phyloP scores from a whole-genome alignment of 257 asterid genomes.

The Nicotiana tomentosiformis region DNA sequence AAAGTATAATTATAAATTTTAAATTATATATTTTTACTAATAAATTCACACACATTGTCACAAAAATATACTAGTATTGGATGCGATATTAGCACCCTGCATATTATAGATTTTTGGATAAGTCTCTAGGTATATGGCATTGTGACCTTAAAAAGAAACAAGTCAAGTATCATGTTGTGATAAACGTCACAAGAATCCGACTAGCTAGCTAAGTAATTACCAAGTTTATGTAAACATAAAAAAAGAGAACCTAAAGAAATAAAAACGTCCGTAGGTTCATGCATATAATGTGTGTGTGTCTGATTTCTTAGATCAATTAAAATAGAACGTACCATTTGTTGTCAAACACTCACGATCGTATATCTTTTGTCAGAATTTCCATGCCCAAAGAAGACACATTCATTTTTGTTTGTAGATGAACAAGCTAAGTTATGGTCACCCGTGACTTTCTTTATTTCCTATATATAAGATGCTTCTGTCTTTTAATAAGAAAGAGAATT shows the following conservation, averaged over 20 bases:
- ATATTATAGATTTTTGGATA: too few relatives aligned
- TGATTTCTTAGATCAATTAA: neutral
- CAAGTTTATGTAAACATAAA: neutral
- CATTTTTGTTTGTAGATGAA: neutral
- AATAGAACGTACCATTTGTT: neutral
- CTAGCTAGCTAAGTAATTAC: neutral
- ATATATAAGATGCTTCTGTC: neutral
- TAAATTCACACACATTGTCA: too few relatives aligned
- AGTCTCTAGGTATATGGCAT: neutral
- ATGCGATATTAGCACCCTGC: too few relatives aligned
- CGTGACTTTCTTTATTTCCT: slow-evolving; percentile 19
- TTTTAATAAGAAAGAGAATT: neutral
- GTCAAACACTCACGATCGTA: neutral
- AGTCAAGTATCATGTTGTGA: neutral
- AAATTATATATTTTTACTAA: too few relatives aligned
- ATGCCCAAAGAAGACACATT: neutral
- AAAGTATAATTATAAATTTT: too few relatives aligned
- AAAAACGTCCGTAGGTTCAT: neutral
- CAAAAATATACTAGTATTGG: too few relatives aligned
- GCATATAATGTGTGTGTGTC: neutral
- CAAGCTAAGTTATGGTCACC: slow-evolving; percentile 15
- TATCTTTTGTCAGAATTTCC: slow-evolving; percentile 2
- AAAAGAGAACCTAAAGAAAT: neutral
- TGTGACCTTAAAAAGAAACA: neutral
- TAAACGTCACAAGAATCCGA: neutral